A percentile compares a stretch with the other conserved stretches of the same genome.
Evolutionary conservation across 225 moss, liverwort and hornwort species (phyloP).

Genomic region (Antitrichia curtipendula): DNA sequence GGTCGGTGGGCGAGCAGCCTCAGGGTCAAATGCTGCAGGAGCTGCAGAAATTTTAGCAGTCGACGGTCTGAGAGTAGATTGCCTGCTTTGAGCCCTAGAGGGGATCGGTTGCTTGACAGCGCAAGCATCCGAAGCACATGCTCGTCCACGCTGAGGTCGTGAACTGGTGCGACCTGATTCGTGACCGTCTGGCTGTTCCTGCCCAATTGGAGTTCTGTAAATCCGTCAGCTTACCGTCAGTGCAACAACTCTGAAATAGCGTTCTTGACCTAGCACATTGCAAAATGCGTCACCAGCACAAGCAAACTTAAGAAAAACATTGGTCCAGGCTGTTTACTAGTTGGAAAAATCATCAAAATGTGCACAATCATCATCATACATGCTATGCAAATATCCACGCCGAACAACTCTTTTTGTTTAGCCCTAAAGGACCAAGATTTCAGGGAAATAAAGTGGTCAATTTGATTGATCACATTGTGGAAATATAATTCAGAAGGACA

Average conservation of each 20-base stretch:
- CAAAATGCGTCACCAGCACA: slow-evolving; percentile 1
- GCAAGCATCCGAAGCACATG: slow-evolving; percentile 14
- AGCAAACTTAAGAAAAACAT: background rate
- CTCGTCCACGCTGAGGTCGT: slow-evolving; percentile 8
- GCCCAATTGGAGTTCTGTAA: slow-evolving; percentile 31
- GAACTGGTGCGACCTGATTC: background rate
- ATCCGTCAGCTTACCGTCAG: slow-evolving; percentile 13
- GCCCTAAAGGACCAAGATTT: background rate
- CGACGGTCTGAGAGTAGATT: slow-evolving; percentile 3
- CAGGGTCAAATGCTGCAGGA: background rate
- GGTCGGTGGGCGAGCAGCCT: background rate
- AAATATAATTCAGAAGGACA: background rate
- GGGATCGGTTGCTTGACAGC: background rate
- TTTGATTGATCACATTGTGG: background rate
- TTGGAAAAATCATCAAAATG: background rate
- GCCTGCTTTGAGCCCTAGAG: slow-evolving; percentile 11
- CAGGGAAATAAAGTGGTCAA: background rate
- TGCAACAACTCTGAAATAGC: background rate
- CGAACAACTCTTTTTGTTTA: background rate
- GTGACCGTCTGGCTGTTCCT: slow-evolving; percentile 22
- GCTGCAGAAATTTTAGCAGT: background rate
- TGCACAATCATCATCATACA: background rate
- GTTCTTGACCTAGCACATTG: background rate
- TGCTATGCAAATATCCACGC: background rate
- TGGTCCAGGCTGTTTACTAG: background rate